Evolutionary conservation across 1,139 yeast genomes (phyloP), one percentile per base, ranked within the genome.

Genomic region (Nematodospora anomalae): DNA sequence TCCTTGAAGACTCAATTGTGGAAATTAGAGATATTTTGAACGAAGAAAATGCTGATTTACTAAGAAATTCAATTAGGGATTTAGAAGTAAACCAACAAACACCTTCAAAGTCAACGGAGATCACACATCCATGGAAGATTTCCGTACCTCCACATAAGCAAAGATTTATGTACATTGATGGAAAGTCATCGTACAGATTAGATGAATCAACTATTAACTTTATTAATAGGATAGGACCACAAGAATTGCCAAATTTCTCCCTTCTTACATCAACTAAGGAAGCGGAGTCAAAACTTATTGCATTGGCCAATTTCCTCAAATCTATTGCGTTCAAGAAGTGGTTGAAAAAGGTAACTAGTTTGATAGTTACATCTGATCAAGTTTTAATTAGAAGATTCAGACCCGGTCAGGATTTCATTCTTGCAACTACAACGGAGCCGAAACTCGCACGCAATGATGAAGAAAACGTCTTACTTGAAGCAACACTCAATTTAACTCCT

Each of bases 101-200:
- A 47, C 96, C 97, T 2, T 64, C 62, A 33, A 60, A 55, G 1
- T 72, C 83, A 6, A 53, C 58, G 3, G 86, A 86, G 21, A 77
- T 88, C 1, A 42, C 54, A 11, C 65, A 60, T 38, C 96, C 96
- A 3, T 94, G 98, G 98, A 80, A 84, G 47, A 72, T 90, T 32
- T 94, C 97, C 0, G 78, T 85, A 28, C 97, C 98, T 11, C 95
- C 97, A 7, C 97, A 90, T 57, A 89, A 94, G 55, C 92, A 88
- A 62, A 69, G 97, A 45, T 94, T 74, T 58, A 60, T 89, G 71
- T 92, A 88, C 55, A 71, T 90, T 30, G 94, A 86, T 53, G 92
- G 90, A n/a, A 75, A 66, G 39, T 49, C 43, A 14, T 27, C 66
- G 10, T 57, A 64, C 28, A 59, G 51, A 7, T 41, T 58, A 33